These are phyloP conservation scores for Tuber melanosporum DNA, from an alignment of 495 filamentous ascomycete genomes.

Conservation along the genomic window DNA sequence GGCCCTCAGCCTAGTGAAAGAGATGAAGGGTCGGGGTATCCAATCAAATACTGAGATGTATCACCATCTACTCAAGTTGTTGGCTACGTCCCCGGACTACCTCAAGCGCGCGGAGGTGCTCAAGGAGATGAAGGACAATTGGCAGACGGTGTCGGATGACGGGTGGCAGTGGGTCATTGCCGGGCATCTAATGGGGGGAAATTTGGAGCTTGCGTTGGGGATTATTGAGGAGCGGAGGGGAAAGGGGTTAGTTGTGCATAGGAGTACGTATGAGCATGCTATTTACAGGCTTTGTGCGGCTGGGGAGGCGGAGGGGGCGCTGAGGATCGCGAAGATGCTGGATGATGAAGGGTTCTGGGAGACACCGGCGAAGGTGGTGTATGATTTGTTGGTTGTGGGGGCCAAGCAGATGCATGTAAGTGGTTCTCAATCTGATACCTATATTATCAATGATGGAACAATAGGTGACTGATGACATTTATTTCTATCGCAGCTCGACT, in stretches of 20 bases:
- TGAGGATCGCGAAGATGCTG: slow-evolving; percentile 55
- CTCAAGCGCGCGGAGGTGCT: slow-evolving; percentile 65
- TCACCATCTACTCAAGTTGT: slow-evolving; percentile 59
- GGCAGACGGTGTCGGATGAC: slow-evolving; percentile 58
- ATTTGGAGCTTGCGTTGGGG: slow-evolving; percentile 74
- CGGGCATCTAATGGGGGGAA: slow-evolving; percentile 69
- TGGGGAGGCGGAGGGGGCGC: slow-evolving; percentile 68
- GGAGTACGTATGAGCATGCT: slow-evolving; percentile 70
- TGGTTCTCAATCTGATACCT: background rate
- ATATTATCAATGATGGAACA: slow-evolving; percentile 17
- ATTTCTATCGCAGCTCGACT: slow-evolving; percentile 48
- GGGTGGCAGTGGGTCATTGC: slow-evolving; percentile 63
- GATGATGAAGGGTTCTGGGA: slow-evolving; percentile 46
- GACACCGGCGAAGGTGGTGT: slow-evolving; percentile 55
- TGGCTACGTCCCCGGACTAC: slow-evolving; percentile 77
- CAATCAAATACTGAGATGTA: slow-evolving; percentile 58
- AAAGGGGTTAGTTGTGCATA: slow-evolving; percentile 51
- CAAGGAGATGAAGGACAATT: slow-evolving; percentile 60
- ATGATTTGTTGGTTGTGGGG: slow-evolving; percentile 63
- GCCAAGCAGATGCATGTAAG: slow-evolving; percentile 50
- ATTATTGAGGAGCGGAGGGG: slow-evolving; percentile 60
- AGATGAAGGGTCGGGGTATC: slow-evolving; percentile 61
- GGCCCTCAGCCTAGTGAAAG: slow-evolving; percentile 56
- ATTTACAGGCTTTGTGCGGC: slow-evolving; percentile 62
- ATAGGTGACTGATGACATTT: slow-evolving; percentile 40